phyloP scores from a whole-genome alignment of 2,329 filamentous ascomycete genomes.

The Colletotrichum falcatum region DNA sequence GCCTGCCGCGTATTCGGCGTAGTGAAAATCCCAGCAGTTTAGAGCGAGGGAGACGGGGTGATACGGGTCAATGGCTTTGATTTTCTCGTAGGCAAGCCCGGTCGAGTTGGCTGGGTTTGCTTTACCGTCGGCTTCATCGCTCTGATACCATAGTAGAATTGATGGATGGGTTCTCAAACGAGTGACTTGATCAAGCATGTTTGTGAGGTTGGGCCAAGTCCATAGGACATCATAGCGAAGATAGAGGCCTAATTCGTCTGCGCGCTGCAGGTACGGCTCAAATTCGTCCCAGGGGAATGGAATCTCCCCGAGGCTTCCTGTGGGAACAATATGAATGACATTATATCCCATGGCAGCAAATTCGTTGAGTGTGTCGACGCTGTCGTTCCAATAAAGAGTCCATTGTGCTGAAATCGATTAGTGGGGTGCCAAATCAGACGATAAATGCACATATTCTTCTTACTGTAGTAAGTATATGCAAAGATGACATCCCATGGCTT shows the following conservation, averaged over 20 bases:
- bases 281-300: constrained; percentile 38
- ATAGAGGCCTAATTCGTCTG: constrained; percentile 53
- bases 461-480: constrained; percentile 57
- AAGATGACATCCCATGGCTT: constrained; percentile 52
- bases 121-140: constrained; percentile 39
- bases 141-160: constrained; percentile 38
- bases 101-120: constrained; percentile 62
- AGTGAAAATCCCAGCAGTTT: constrained; percentile 73
- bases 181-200: constrained; percentile 34
- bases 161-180: constrained; percentile 32
- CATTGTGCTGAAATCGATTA: constrained; percentile 52
- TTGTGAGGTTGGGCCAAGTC: constrained; percentile 31
- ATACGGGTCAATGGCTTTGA: constrained; percentile 67
- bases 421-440: background rate
- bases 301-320: constrained; percentile 32
- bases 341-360: constrained; percentile 57
- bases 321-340: constrained; percentile 49
- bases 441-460: constrained; percentile 58
- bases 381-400: constrained; percentile 56
- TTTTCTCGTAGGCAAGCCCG: constrained; percentile 54
- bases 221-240: constrained; percentile 37
- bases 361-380: constrained; percentile 47
- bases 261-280: constrained; percentile 44
- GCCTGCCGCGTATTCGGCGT: constrained; percentile 63
- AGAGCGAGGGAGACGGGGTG: constrained; percentile 70